Evolutionary conservation across 305 asterid species (phyloP).

Genomic region (Rubia tinctorum): DNA sequence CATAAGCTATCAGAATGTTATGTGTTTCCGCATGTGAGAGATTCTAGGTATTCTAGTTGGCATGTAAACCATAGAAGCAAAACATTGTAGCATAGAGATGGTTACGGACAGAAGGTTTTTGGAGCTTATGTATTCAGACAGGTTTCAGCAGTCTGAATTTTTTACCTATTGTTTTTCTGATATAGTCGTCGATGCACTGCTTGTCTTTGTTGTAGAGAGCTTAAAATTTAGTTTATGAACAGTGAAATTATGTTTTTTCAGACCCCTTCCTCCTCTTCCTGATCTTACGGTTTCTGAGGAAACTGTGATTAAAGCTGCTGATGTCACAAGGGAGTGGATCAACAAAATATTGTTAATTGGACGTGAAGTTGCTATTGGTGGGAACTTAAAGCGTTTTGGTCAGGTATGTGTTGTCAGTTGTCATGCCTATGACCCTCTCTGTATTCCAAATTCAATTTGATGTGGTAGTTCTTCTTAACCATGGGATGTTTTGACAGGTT

Average conservation of each 20-base stretch:
- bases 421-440: conserved; percentile 7
- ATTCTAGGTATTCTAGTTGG: neutral
- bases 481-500: conserved; percentile 44
- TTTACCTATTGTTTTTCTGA: neutral
- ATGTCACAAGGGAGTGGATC: conserved; percentile 59
- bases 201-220: neutral
- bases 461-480: conserved; percentile 8
- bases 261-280: conserved; percentile 92
- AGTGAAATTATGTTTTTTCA: conserved; percentile 28
- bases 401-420: conserved; percentile 44
- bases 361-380: conserved; percentile 71
- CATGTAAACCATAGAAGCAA: neutral
- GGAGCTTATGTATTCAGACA: neutral
- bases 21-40: neutral
- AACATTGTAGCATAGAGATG: neutral
- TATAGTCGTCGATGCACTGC: neutral
- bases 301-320: conserved; percentile 60
- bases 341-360: conserved; percentile 58
- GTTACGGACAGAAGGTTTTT: neutral
- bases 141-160: neutral
- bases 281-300: conserved; percentile 77
- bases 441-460: conserved; percentile 12
- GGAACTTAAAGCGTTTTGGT: conserved; percentile 57
- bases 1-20: neutral
- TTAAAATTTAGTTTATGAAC: conserved; percentile 47